Evolutionary conservation across 108 stramenopile species (phyloP).

Genomic region (Bacterosira constricta): DNA sequence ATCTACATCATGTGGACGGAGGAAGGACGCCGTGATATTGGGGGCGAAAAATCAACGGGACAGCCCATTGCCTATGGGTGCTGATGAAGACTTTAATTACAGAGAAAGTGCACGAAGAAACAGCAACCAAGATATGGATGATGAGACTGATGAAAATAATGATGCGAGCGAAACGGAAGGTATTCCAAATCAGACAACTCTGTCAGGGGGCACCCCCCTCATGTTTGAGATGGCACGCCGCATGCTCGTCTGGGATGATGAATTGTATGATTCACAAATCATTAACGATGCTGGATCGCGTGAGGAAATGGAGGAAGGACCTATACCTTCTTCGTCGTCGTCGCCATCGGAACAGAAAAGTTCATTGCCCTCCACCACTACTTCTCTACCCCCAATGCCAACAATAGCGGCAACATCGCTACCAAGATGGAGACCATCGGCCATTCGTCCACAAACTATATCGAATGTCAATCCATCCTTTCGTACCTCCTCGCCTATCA

Average conservation of each 20-base stretch:
- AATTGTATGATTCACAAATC: constrained; percentile 29
- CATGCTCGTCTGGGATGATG: constrained; percentile 62
- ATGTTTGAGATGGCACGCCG: constrained; percentile 82
- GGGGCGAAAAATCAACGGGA: not conserved
- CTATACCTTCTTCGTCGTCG: not conserved
- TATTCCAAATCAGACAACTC: constrained; percentile 20
- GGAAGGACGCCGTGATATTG: not conserved
- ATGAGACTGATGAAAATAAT: not conserved
- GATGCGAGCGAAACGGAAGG: not conserved
- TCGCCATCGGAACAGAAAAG: not conserved
- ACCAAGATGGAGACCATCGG: constrained; percentile 61
- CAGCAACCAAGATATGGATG: not conserved
- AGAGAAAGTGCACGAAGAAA: not conserved
- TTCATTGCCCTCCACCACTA: not conserved
- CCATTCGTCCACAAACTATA: constrained; percentile 60
- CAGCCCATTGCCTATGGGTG: not conserved
- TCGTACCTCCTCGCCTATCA: constrained; percentile 67
- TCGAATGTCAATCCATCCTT: constrained; percentile 75
- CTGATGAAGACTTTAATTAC: not conserved
- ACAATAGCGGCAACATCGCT: not conserved
- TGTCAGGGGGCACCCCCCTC: constrained; percentile 60
- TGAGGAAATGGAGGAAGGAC: not conserved
- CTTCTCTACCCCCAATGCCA: not conserved
- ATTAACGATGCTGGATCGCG: constrained; percentile 39
- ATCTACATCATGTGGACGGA: no score